These are phyloP conservation scores for Colletotrichum neosansevieriae DNA, from an alignment of 2,329 filamentous ascomycete genomes.

Conservation along the genomic window DNA sequence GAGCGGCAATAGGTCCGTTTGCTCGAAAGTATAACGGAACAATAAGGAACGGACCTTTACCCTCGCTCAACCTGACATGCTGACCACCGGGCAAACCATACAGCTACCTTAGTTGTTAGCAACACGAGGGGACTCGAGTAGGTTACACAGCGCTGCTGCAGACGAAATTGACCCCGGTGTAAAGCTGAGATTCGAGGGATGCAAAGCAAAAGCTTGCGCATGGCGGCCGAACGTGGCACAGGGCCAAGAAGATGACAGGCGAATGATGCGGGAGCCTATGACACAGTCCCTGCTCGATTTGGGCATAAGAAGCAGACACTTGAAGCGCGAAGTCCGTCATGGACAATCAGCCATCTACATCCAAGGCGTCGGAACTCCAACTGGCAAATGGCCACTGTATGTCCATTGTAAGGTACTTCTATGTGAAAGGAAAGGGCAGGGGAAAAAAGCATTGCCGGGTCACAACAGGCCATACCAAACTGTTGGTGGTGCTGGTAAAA, in stretches of 20 bases:
- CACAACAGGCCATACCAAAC: slow-evolving; percentile 2
- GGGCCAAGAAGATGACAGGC: slow-evolving; percentile 33
- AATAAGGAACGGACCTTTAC: slow-evolving; percentile 16
- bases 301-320: slow-evolving; percentile 5
- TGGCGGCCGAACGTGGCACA: slow-evolving; percentile 34
- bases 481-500: slow-evolving; percentile 31
- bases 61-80: slow-evolving; percentile 26
- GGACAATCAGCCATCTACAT: slow-evolving; percentile 5
- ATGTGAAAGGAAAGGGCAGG: slow-evolving; percentile 4
- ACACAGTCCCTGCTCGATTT: slow-evolving; percentile 1
- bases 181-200: slow-evolving; percentile 26
- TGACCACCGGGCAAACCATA: slow-evolving; percentile 32
- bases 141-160: slow-evolving; percentile 37
- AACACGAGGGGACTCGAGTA: slow-evolving; percentile 21
- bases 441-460: slow-evolving; percentile 4
- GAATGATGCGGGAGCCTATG: background rate
- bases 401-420: background rate
- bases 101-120: slow-evolving; percentile 17
- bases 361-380: slow-evolving; percentile 17
- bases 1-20: slow-evolving; percentile 23
- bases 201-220: slow-evolving; percentile 27
- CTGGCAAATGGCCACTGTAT: slow-evolving; percentile 11
- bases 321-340: slow-evolving; percentile 6
- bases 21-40: slow-evolving; percentile 18
- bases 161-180: slow-evolving; percentile 27